Evolutionary conservation across 2,329 filamentous ascomycete genomes (phyloP).

Genomic region (Ploettnerulaceae sp.): DNA sequence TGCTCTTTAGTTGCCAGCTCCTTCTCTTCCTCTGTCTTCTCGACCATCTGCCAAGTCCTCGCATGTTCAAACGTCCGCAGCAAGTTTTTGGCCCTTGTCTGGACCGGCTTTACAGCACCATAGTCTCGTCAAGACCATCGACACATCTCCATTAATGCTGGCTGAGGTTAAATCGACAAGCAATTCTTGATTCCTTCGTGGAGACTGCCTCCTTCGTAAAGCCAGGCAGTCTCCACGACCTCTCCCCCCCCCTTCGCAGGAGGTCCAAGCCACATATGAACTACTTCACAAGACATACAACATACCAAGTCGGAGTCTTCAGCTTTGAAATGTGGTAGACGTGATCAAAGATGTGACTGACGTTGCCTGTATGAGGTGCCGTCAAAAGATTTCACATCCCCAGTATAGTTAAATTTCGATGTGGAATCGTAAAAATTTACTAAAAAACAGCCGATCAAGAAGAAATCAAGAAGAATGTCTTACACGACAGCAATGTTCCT

Average conservation of each 20-base stretch:
- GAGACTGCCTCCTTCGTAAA: constrained; percentile 25
- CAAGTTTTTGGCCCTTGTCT: constrained; percentile 20
- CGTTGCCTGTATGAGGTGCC: constrained; percentile 12
- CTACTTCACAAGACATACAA: constrained; percentile 21
- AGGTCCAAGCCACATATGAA: constrained; percentile 20
- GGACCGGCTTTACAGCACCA: constrained; percentile 17
- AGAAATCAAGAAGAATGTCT: constrained; percentile 21
- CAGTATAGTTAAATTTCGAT: constrained; percentile 22
- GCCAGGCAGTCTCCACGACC: constrained; percentile 17
- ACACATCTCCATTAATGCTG: constrained; percentile 24
- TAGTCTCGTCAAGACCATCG: constrained; percentile 17
- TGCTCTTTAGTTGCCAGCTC: too few species aligned
- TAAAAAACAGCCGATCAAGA: too few species aligned
- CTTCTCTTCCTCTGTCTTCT: constrained; percentile 20
- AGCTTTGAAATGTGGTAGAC: constrained; percentile 19
- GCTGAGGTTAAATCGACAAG: constrained; percentile 21
- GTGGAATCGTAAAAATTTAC: too few species aligned
- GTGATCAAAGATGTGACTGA: constrained; percentile 27
- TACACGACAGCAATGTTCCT: constrained; percentile 23
- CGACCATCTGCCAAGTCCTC: constrained; percentile 27
- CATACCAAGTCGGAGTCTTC: constrained; percentile 26
- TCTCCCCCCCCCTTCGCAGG: too few species aligned
- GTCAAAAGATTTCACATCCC: constrained; percentile 6
- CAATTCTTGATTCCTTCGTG: constrained; percentile 16
- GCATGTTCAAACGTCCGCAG: constrained; percentile 21